phyloP scores from a whole-genome alignment of 345 rosid species.

The Schrenkiella parvula region DNA sequence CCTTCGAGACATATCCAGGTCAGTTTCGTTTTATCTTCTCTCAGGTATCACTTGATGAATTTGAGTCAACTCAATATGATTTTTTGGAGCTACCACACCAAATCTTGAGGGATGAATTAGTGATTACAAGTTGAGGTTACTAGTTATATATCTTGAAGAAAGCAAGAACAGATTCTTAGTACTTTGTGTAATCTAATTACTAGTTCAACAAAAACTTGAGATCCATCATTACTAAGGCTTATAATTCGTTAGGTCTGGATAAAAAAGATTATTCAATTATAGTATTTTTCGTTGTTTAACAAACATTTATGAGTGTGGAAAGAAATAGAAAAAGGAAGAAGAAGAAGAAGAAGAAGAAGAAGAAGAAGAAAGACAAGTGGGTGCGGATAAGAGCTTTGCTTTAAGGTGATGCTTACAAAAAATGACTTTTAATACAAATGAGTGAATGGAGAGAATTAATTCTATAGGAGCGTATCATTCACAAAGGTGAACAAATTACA shows the following conservation, averaged over 20 bases:
- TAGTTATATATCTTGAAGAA: neutral
- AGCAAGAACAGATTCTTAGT: neutral
- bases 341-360: neutral
- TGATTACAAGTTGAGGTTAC: neutral
- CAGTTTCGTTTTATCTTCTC: neutral
- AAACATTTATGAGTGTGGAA: neutral
- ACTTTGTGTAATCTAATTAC: neutral
- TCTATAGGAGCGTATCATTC: conserved; percentile 14
- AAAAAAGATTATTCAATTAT: neutral
- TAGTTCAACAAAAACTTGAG: neutral
- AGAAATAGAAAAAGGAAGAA: neutral
- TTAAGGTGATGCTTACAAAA: conserved; percentile 25
- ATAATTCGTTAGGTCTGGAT: neutral
- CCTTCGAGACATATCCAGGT: conserved; percentile 4
- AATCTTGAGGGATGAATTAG: neutral
- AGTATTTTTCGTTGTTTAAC: neutral
- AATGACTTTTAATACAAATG: conserved; percentile 7
- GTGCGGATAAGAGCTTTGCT: neutral
- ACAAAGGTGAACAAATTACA: conserved; percentile 7
- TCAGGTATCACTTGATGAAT: neutral
- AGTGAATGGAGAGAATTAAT: conserved; percentile 7
- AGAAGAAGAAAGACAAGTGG: neutral
- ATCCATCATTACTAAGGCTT: neutral
- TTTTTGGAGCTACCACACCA: neutral
- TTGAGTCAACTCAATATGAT: neutral